Evolutionary conservation across 2,329 filamentous ascomycete species (phyloP), one percentile per base, ranked within the genome.

Genomic region (Exserohilum rostratum): DNA sequence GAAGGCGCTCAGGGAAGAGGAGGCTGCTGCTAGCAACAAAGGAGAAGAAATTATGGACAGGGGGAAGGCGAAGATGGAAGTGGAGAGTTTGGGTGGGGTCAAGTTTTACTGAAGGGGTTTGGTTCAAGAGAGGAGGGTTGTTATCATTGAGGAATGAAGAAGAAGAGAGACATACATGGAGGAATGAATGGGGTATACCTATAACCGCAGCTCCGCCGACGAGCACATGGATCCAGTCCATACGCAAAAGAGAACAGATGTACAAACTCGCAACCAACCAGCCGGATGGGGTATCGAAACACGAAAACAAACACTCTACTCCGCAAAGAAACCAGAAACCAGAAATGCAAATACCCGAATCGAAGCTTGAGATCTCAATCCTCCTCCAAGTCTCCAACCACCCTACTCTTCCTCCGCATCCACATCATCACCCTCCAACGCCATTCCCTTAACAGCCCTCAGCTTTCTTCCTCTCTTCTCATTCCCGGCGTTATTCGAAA

Each of bases 21-120:
- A 18, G 1, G 38, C 50, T 31, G 40, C 45, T 11, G 42, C 55
- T 10, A 30, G 3, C 44, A 38, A 25, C 25, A 29, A 57, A 31
- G 38, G 30, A 38, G 79, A 55, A 27, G 29, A 31, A 38, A 79
- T 78, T 56, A 71, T 37, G 76, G 78, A 49, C 18, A 38, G 22
- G 76, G 77, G 39, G 2, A 37, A 43, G 18, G 27, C 51, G 3
- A 58, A 54, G 15, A 48, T 58, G 3, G 61, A 67, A 43, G 70
- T 72, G n/a, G 71, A 73, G 47, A 67, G 65, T 33, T 53, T 69
- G 46, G 60, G 65, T 17, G 68, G 68, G 4, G 65, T 68, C n/a
- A 68, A 60, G 25, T 74, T 74, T 20, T 74, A 74, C 47, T 73
- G 61, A 58, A 35, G n/a, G n/a, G n/a, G n/a, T n/a, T 12, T 6